Conservation (phyloP, 2,329 filamentous ascomycete genomes). For the Davidsoniella australis region DNA sequence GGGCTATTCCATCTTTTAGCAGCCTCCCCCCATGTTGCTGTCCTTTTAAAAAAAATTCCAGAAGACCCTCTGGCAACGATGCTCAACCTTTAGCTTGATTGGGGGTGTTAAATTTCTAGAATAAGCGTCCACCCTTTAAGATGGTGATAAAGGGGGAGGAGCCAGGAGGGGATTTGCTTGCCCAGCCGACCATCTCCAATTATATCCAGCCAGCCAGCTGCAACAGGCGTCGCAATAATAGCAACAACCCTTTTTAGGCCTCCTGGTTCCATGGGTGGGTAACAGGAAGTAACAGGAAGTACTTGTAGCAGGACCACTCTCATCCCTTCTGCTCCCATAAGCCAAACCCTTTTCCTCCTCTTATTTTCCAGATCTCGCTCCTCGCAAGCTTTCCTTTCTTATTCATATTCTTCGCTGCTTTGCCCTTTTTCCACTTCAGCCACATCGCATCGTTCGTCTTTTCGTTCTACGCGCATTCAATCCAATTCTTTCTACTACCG, state of each 20-base stretch:
- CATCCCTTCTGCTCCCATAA: background rate
- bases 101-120: no score
- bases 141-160: no score
- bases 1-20: no score
- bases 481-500: conserved; percentile 12
- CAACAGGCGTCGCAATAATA: background rate
- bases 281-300: no score
- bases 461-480: conserved; percentile 2
- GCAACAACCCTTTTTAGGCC: conserved; percentile 3
- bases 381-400: background rate
- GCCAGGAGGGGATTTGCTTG: background rate
- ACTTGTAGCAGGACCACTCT: no score
- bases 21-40: no score
- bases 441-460: conserved; percentile 8
- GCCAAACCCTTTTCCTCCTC: conserved; percentile 10
- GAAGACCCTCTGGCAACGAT: no score
- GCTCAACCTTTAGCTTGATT: no score
- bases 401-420: background rate
- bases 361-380: conserved; percentile 1
- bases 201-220: background rate
- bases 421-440: conserved; percentile 1
- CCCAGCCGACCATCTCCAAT: conserved; percentile 4
- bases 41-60: no score
- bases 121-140: no score
- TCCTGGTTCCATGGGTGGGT: background rate